phyloP scores from a whole-genome alignment of 805 yeast genomes.

The Hanseniaspora lachancei region DNA sequence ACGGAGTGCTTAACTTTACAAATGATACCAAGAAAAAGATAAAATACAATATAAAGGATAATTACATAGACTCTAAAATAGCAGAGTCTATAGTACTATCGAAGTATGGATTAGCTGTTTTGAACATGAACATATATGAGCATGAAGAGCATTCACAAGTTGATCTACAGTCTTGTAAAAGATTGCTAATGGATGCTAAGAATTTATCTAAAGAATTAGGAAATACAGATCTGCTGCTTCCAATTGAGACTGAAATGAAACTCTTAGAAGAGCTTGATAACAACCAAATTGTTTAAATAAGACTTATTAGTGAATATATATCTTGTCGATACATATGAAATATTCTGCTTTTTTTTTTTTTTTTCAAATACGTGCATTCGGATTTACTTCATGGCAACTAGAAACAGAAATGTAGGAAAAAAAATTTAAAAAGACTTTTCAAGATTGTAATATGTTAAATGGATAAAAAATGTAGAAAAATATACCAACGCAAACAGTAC shows the following conservation, averaged over 20 bases:
- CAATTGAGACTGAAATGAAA: constrained; percentile 57
- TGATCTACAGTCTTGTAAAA: constrained; percentile 43
- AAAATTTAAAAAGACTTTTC: no score
- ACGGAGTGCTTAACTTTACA: constrained; percentile 32
- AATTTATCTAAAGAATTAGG: constrained; percentile 56
- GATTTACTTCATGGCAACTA: neutral
- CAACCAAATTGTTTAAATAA: neutral
- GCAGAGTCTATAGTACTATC: constrained; percentile 66
- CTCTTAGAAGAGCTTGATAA: constrained; percentile 26
- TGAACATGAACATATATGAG: constrained; percentile 39
- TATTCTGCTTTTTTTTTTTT: no score
- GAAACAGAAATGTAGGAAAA: no score
- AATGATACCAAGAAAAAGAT: constrained; percentile 25
- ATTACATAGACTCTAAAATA: constrained; percentile 32
- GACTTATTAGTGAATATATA: neutral
- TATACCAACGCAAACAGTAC: neutral
- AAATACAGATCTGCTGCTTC: constrained; percentile 46
- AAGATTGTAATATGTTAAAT: no score
- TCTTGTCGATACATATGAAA: neutral
- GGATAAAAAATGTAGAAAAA: neutral
- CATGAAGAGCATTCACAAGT: constrained; percentile 21
- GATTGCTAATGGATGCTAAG: constrained; percentile 53
- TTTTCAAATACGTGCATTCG: no score
- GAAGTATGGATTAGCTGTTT: constrained; percentile 74
- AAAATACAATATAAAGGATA: constrained; percentile 23